These are phyloP conservation scores for Tylopilus plumbeoviolaceoides DNA, from an alignment of 768 basidiomycete species.

Conservation along the genomic window DNA sequence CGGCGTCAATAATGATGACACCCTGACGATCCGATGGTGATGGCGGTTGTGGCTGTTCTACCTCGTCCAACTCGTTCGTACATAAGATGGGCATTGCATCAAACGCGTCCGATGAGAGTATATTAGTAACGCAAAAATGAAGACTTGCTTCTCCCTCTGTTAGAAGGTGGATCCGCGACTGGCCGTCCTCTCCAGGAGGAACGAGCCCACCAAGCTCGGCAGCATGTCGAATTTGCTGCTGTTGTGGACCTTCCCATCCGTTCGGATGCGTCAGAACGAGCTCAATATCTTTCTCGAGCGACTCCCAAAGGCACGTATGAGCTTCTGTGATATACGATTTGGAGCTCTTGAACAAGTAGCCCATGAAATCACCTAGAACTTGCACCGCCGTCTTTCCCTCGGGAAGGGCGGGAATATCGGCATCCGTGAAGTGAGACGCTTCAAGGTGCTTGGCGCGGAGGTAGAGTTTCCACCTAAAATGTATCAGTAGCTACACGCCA, in stretches of 20 bases:
- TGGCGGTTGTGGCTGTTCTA: no score
- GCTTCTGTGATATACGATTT: conserved; percentile 44
- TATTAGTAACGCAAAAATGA: conserved; percentile 50
- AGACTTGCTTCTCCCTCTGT: conserved; percentile 57
- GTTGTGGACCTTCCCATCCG: conserved; percentile 59
- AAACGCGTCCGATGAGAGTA: conserved; percentile 32
- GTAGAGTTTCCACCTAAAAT: conserved; percentile 34
- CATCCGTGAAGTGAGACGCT: conserved; percentile 21
- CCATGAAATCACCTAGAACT: conserved; percentile 38
- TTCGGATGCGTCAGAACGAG: conserved; percentile 59
- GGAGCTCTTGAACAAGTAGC: conserved; percentile 41
- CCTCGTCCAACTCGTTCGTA: conserved; percentile 19
- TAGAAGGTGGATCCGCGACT: conserved; percentile 46
- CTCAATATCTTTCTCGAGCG: conserved; percentile 38
- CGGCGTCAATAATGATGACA: conserved; percentile 47
- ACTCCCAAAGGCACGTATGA: conserved; percentile 40
- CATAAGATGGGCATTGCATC: conserved; percentile 6
- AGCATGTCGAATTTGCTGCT: conserved; percentile 49
- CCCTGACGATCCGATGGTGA: conserved; percentile 27
- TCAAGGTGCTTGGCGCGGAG: conserved; percentile 29
- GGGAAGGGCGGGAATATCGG: conserved; percentile 12
- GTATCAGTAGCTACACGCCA: no score
- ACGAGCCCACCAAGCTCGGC: conserved; percentile 48
- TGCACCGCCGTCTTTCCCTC: conserved; percentile 9
- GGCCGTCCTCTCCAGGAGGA: conserved; percentile 32